A percentile compares a stretch with the other conserved stretches of the same genome.
phyloP scores from a whole-genome alignment of 805 yeast species.

The Hanseniaspora vineae region DNA sequence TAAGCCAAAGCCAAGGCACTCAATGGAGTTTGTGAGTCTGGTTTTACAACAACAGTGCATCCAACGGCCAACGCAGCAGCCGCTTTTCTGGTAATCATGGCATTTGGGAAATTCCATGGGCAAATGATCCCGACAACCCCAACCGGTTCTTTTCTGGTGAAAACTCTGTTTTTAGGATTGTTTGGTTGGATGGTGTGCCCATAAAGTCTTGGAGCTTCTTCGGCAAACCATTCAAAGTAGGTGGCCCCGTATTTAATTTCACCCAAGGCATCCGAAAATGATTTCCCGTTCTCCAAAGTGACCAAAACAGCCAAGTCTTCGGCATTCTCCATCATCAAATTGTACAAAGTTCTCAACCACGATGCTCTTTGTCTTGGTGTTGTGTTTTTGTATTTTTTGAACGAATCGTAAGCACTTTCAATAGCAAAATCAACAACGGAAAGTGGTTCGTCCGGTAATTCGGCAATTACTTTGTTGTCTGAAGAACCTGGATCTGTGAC shows the following conservation, averaged over 20 bases:
- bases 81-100: constrained; percentile 54
- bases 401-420: constrained; percentile 33
- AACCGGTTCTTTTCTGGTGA: constrained; percentile 44
- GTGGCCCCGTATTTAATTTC: constrained; percentile 51
- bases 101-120: constrained; percentile 59
- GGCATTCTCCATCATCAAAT: constrained; percentile 39
- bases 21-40: constrained; percentile 50
- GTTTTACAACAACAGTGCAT: constrained; percentile 47
- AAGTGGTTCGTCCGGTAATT: constrained; percentile 48
- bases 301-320: constrained; percentile 45
- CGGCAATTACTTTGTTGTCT: constrained; percentile 36
- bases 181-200: constrained; percentile 47
- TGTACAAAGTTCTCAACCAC: constrained; percentile 36
- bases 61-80: constrained; percentile 59
- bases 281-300: constrained; percentile 51
- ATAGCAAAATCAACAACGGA: constrained; percentile 47
- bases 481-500: constrained; percentile 66
- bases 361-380: constrained; percentile 36
- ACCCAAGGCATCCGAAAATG: constrained; percentile 39
- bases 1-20: constrained; percentile 45
- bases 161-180: constrained; percentile 36
- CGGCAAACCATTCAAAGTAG: constrained; percentile 82
- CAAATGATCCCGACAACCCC: constrained; percentile 53
- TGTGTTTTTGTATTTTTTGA: constrained; percentile 33
- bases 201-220: constrained; percentile 43